These are phyloP conservation scores for Hypsizygus ulmarius DNA, from an alignment of 1,284 basidiomycete genomes.

Conservation along the genomic window DNA sequence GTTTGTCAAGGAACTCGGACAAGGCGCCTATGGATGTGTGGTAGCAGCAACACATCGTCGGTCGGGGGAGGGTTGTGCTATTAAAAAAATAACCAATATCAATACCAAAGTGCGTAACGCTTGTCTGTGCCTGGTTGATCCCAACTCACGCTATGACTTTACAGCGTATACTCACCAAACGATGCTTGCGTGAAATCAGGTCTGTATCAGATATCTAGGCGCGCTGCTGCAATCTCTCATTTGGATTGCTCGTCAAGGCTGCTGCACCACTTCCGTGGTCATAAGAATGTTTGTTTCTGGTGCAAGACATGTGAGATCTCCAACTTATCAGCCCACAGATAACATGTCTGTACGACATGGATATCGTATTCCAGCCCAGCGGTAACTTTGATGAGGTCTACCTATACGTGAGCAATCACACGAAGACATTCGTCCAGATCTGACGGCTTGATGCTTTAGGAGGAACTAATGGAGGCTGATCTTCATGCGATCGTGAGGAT, in stretches of 20 bases:
- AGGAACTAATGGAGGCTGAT: constrained; percentile 99
- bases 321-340: constrained; percentile 49
- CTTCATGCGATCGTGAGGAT: constrained; percentile 90
- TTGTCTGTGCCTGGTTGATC: not conserved
- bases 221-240: constrained; percentile 14
- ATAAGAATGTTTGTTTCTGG: constrained; percentile 80
- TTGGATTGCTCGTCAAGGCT: constrained; percentile 46
- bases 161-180: constrained; percentile 90
- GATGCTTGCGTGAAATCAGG: constrained; percentile 93
- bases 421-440: not conserved
- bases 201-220: constrained; percentile 34
- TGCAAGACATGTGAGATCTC: not conserved
- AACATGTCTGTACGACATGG: constrained; percentile 95
- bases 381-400: constrained; percentile 96
- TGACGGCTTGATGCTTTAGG: constrained; percentile 42
- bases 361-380: constrained; percentile 86
- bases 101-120: constrained; percentile 75
- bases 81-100: constrained; percentile 98
- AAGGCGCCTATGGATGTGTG: constrained; percentile 92
- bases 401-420: constrained; percentile 65
- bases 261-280: constrained; percentile 93
- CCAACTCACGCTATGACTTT: constrained; percentile 1
- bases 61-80: constrained; percentile 88
- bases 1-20: constrained; percentile 94
- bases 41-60: constrained; percentile 82